These are phyloP conservation scores for Auriculariales sp. DNA, from an alignment of 768 basidiomycete species.

Conservation along the genomic window DNA sequence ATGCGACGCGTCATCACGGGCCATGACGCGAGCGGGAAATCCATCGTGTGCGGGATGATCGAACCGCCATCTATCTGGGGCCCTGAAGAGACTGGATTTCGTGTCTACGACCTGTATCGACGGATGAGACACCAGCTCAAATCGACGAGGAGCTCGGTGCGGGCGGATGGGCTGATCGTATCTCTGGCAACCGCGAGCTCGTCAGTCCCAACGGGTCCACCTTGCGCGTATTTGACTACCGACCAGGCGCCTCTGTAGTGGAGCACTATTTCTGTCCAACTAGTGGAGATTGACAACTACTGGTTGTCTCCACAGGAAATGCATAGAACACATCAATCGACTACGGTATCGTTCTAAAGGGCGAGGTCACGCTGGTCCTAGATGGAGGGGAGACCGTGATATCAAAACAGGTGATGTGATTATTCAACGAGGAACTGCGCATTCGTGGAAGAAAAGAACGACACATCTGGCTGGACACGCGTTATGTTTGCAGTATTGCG, in stretches of 20 bases:
- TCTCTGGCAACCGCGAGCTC: constrained; percentile 4
- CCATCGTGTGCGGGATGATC: constrained; percentile 6
- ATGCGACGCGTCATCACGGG: constrained; percentile 14
- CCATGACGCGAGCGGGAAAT: constrained; percentile 10
- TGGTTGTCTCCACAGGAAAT: constrained; percentile 5
- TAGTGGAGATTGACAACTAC: neutral
- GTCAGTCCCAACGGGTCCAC: constrained; percentile 7
- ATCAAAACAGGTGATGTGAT: constrained; percentile 12
- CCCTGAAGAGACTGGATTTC: neutral
- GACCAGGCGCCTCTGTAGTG: constrained; percentile 8
- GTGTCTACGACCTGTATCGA: constrained; percentile 5
- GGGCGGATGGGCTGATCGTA: constrained; percentile 4
- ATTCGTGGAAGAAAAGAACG: constrained; percentile 15
- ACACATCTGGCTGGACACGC: constrained; percentile 13
- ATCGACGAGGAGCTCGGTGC: constrained; percentile 1
- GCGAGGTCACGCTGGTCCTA: constrained; percentile 10
- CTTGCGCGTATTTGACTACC: constrained; percentile 10
- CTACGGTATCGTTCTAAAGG: constrained; percentile 12
- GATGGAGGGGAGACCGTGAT: constrained; percentile 12
- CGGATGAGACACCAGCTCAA: constrained; percentile 3
- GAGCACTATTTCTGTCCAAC: neutral
- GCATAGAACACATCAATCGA: constrained; percentile 14
- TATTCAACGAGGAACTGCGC: constrained; percentile 14
- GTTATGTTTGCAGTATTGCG: constrained; percentile 13
- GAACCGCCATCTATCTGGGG: neutral